Base-by-base conservation (phyloP, 805 yeast species). In the Candida succiphila region DNA sequence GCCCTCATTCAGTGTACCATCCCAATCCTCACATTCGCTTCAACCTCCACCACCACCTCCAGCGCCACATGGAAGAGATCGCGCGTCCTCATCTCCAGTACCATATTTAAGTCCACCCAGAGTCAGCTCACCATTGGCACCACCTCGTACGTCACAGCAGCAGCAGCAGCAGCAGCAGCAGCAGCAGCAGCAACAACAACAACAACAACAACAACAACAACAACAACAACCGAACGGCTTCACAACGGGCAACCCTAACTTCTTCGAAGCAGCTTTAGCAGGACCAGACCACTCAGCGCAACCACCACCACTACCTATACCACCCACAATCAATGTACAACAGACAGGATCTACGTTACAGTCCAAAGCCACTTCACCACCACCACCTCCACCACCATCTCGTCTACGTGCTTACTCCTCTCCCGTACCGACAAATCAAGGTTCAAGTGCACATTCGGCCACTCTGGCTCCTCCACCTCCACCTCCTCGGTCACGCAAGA, bases 401-500 rank as follows among this genome's bases (percentile, higher is more conserved):
- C 46, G 43, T 6, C 25, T 36, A 22, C 33, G 22, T 24, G 8
- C 39, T 14, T 30, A 37, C n/a, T 35, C 39, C 6, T 36, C 41
- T 9, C 37, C 38, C 4, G 33, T 37, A 22, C 15, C 31, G 5
- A 3, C 26, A 9, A 17, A 33, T n/a, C 27, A n/a, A 7, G 45
- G 23, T 21, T 18, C 35, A 21, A n/a, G n/a, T n/a, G n/a, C n/a
- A n/a, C n/a, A n/a, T n/a, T n/a, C n/a, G n/a, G n/a, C n/a, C n/a
- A n/a, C n/a, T n/a, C 32, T 14, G 44, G 7, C 67, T 1, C 67
- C 66, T 1, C 68, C 68, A 1, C 67, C 69, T 2, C 53, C 44
- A 22, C 37, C 44, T 28, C 36, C 43, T 29, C 22, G 37, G n/a
- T n/a, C 35, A 13, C 39, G 40, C 25, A 39, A 28, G 20, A 33